Evolutionary conservation across 306 rosid species (phyloP), one percentile per base, ranked within the genome.

Genomic region (Cucumis melo): DNA sequence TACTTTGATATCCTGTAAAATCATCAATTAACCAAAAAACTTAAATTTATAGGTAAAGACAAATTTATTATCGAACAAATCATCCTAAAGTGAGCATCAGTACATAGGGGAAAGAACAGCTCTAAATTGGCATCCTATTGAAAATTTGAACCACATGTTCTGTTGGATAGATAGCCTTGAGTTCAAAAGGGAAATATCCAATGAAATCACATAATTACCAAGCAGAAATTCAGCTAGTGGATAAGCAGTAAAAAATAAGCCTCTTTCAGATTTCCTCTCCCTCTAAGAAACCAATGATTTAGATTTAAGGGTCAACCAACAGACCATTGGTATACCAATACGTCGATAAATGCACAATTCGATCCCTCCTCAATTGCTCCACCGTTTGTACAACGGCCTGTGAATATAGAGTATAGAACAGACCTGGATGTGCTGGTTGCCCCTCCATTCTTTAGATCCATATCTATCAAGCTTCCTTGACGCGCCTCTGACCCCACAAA

Each of bases 391-490:
- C 27, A 66, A 19, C 10, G 10, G 41, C 56, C 38, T 16, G 77
- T 73, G 63, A 73, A 53, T 32, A 32, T 10, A 19, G 77, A 73
- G 63, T 50, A 34, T 44, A 44, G 21, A 68, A 68, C 32, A 67
- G 75, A 71, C 75, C 59, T 71, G 39, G 75, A 50, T 10, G 5
- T 70, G 41, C 23, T 21, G 19, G n/a, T 27, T 50, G 56, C 77
- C 57, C 76, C 60, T 51, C 44, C 65, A 74, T 74, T 6, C 57
- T 68, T 68, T 39, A 21, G 1, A 68, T 68, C 78, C 80, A 68
- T 67, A 59, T 42, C 75, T 54, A 78, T 73, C 77, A 76, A 77
- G 72, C 71, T 77, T 77, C 82, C 76, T 78, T 50, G 57, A 17
- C 76, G 12, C 20, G 32, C 73, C 74, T 60, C 24, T 13, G 19